Percentiles rank a stretch among this genome's conserved stretches.
Evolutionary conservation across 2,329 filamentous ascomycete species (phyloP).

Genomic region (Penicillium vulpinum): DNA sequence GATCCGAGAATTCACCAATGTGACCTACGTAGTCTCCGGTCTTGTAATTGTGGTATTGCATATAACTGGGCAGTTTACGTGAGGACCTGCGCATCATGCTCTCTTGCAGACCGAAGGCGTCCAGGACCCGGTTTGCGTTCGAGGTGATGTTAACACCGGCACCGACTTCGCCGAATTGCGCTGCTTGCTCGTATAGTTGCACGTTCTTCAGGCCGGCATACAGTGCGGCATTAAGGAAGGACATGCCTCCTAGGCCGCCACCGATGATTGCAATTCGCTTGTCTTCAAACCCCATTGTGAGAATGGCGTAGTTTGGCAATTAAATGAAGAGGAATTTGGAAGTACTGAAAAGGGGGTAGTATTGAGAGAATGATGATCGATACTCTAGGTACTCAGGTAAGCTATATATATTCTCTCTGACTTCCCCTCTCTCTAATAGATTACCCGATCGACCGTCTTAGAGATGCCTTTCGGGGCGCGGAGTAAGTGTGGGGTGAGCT

Average conservation of each 20-base stretch:
- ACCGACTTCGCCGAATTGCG: constrained; percentile 40
- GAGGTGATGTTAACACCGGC: constrained; percentile 41
- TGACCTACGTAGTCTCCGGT: constrained; percentile 32
- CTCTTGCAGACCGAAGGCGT: constrained; percentile 34
- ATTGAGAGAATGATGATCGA: not conserved
- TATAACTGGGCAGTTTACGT: constrained; percentile 32
- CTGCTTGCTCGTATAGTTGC: constrained; percentile 40
- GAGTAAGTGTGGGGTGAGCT: constrained; percentile 17
- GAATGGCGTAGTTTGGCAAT: not conserved
- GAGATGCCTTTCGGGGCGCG: constrained; percentile 20
- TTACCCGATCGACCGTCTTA: constrained; percentile 15
- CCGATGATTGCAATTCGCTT: constrained; percentile 37
- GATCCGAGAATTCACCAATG: constrained; percentile 30
- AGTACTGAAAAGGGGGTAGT: not conserved
- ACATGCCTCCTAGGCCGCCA: constrained; percentile 40
- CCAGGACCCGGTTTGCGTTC: constrained; percentile 38
- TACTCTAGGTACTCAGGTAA: not conserved
- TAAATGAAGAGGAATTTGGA: not conserved
- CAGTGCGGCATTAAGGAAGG: constrained; percentile 39
- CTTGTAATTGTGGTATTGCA: constrained; percentile 33
- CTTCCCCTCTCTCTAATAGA: constrained; percentile 8
- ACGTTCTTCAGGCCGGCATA: constrained; percentile 34
- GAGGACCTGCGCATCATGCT: constrained; percentile 38
- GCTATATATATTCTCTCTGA: constrained; percentile 9
- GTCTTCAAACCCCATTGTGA: constrained; percentile 31